Percentiles rank a stretch among this genome's conserved stretches.
These are phyloP conservation scores for Lunularia cruciata DNA, from an alignment of 225 moss, liverwort and hornwort genomes.

Conservation along the genomic window DNA sequence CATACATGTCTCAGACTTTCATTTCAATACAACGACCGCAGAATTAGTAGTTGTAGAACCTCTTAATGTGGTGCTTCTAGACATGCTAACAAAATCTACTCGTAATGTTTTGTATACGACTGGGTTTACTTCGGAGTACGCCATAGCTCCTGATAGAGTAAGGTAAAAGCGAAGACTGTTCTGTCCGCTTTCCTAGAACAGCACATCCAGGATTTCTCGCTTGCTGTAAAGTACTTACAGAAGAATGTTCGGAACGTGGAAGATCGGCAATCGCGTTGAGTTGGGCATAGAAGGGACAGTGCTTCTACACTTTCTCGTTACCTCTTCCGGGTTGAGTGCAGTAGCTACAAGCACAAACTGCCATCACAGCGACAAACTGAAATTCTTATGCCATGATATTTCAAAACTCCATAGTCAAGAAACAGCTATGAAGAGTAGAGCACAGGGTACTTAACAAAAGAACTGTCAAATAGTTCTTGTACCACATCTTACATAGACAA, in stretches of 20 bases:
- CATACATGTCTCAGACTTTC: not conserved
- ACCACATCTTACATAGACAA: not conserved
- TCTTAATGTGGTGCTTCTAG: too few relatives aligned
- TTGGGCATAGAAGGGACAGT: slow-evolving; percentile 33
- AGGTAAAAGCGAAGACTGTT: not conserved
- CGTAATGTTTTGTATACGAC: not conserved
- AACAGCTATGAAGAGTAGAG: not conserved
- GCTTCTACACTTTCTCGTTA: slow-evolving; percentile 45
- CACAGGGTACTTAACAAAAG: not conserved
- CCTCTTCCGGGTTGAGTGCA: slow-evolving; percentile 83
- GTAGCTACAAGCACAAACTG: slow-evolving; percentile 98
- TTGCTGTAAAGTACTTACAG: slow-evolving; percentile 47
- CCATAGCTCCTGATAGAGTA: too few relatives aligned
- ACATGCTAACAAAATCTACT: not conserved
- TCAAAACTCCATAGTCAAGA: too few relatives aligned
- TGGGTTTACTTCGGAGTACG: too few relatives aligned
- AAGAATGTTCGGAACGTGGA: slow-evolving; percentile 76
- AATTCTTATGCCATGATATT: not conserved
- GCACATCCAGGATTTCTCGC: not conserved
- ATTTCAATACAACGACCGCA: not conserved
- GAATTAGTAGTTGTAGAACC: not conserved
- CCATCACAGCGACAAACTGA: slow-evolving; percentile 13
- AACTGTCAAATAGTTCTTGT: not conserved
- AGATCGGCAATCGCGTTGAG: slow-evolving; percentile 66
- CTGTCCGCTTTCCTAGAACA: too few relatives aligned